Conservation (phyloP, 2,329 filamentous ascomycete genomes). For the Chaetomiaceae sp. region DNA sequence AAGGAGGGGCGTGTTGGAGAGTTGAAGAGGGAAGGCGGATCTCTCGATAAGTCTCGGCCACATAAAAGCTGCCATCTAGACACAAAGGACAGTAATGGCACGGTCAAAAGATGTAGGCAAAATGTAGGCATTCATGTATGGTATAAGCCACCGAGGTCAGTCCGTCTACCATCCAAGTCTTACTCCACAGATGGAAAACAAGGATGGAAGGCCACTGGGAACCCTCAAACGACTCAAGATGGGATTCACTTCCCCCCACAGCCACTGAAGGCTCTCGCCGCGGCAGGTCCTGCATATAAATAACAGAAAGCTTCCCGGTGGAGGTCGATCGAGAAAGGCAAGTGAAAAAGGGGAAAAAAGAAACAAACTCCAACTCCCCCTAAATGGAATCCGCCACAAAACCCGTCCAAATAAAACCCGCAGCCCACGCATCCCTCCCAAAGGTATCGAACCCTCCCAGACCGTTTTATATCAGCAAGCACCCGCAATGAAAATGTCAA, state of each 20-base stretch:
- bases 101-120: background rate
- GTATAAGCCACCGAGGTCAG: background rate
- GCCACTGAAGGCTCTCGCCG: too few relatives aligned
- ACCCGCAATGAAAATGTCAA: background rate
- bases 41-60: background rate
- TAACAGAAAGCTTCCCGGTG: background rate
- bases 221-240: too few relatives aligned
- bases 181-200: background rate
- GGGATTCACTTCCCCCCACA: too few relatives aligned
- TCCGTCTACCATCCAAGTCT: background rate
- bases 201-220: background rate
- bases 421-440: constrained; percentile 6
- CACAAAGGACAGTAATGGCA: background rate
- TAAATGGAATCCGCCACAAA: background rate
- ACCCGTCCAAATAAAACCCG: background rate
- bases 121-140: too few relatives aligned
- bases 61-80: background rate
- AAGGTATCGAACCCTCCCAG: constrained; percentile 10
- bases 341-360: background rate
- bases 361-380: constrained; percentile 6
- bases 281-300: too few relatives aligned
- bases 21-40: background rate
- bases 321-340: background rate
- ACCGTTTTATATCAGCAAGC: constrained; percentile 12
- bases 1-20: background rate